Base-by-base conservation (phyloP, 306 rosid genomes). In the Cucumis sativus region DNA sequence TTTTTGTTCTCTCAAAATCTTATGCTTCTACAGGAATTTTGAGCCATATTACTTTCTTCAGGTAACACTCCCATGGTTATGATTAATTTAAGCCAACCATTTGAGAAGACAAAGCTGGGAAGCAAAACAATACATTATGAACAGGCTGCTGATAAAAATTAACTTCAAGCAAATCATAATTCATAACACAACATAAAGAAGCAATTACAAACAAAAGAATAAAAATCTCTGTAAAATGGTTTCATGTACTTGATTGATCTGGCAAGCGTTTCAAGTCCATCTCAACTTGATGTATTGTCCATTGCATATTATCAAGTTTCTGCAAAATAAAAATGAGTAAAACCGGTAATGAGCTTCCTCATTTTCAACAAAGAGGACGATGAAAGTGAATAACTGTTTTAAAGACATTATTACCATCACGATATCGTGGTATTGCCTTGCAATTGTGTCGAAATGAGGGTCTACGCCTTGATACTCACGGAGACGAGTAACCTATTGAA, bases 261-360 rank as follows among this genome's bases (percentile, higher is more conserved):
- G 91, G 95, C 77, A 84, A 74, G 81, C 90, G 96, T 76, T 84
- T 89, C 79, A 88, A 83, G 83, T 92, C 99, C 90, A 87, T 89
- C 82, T 96, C 97, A 76, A 96, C 98, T 86, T 96, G 96, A 69
- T 89, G 87, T 76, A 96, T 96, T 33, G 96, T 96, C 99, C 99
- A 96, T 80, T 88, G 93, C 96, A 95, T 87, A 74, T 89, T 89
- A 84, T 92, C 97, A 82, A 95, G 81, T 84, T 92, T 89, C 97
- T 95, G 96, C 78, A 81, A 63, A 60, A 63, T 37, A 41, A 80
- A 23, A 58, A 71, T 41, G 79, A 63, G 49, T 1, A 57, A 56
- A 54, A 3, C 57, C 56, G 1, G 5, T 60, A 6, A 71, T 14
- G 41, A 47, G 12, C 8, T 71, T 67, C 41, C 49, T 18, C 18